Evolutionary conservation across 345 rosid species (phyloP), one percentile per base, ranked within the genome.

Genomic region (Eucalyptus decipiens): DNA sequence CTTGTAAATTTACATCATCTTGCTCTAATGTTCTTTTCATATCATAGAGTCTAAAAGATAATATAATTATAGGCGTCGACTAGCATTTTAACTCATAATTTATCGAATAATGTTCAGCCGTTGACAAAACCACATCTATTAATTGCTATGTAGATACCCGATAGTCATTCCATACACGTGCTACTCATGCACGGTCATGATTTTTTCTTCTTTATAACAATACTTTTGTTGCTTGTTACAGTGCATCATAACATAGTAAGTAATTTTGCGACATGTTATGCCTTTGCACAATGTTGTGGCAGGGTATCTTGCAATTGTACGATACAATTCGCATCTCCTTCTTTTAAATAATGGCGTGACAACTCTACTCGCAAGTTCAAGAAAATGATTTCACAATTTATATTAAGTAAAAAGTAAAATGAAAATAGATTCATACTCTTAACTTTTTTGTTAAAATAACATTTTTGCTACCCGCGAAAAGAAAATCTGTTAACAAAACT

Each of bases 311-410:
- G 12, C 45, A 72, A 72, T 19, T 19, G 45, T 37, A 37, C 26
- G 5, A 9, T 34, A 37, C 40, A 72, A 37, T 72, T 40, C 2
- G 8, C 21, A 23, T 18, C 26, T 72, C 43, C 13, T 72, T 19
- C 43, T 3, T 37, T 37, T 21, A 34, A 19, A 37, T 72, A 37
- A 37, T 72, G 45, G 45, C 26, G 2, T 6, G 3, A 3, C 15
- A 37, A 7, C 8, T 72, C 11, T 8, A 6, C 3, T 37, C 0
- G 2, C 0, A 11, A 0, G 9, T 34, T 19, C 45, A 10, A 34
- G 8, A 34, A 72, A 72, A 72, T 72, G 14, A 72, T 34, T 18
- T 69, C 43, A 17, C 1, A 11, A 37, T 37, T 72, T 24, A 72
- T 72, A 19, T 72, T 72, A 28, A 5, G 9, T 11, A 40, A 72